These are phyloP conservation scores for Nyctanthes arbortristis DNA, from an alignment of 257 asterid species.

Conservation along the genomic window DNA sequence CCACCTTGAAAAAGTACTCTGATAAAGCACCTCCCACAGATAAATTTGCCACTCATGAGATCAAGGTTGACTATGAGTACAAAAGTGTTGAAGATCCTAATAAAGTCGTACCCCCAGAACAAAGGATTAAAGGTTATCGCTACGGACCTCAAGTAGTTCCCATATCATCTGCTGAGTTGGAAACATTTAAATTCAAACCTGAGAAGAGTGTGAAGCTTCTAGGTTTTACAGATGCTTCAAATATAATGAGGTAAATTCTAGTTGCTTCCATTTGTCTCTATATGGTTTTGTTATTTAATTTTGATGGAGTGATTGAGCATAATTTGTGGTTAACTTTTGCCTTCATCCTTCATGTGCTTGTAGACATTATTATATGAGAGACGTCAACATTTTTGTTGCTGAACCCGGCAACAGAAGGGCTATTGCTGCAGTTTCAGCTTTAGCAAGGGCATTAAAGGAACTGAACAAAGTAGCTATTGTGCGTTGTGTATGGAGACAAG, in stretches of 20 bases:
- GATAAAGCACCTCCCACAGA: slow-evolving; percentile 90
- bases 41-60: slow-evolving; percentile 88
- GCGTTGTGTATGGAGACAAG: slow-evolving; percentile 99
- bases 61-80: slow-evolving; percentile 82
- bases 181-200: slow-evolving; percentile 92
- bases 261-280: slow-evolving; percentile 23
- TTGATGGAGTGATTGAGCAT: slow-evolving; percentile 14
- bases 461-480: slow-evolving; percentile 80
- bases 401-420: slow-evolving; percentile 86
- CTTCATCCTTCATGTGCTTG: slow-evolving; percentile 29
- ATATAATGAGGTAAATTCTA: slow-evolving; percentile 78
- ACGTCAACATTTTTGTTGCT: slow-evolving; percentile 84
- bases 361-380: slow-evolving; percentile 94
- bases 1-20: slow-evolving; percentile 87
- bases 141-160: slow-evolving; percentile 99
- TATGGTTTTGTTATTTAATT: slow-evolving; percentile 13
- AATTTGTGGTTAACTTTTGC: slow-evolving; percentile 12
- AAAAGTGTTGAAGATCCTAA: slow-evolving; percentile 54
- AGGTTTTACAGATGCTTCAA: slow-evolving; percentile 83
- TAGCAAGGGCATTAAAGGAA: slow-evolving; percentile 94
- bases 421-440: slow-evolving; percentile 73
- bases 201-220: slow-evolving; percentile 94
- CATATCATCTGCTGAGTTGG: slow-evolving; percentile 88
- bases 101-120: slow-evolving; percentile 91
- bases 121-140: slow-evolving; percentile 88